Evolutionary conservation across 192 early-diverging fungal species (phyloP), one percentile per base, ranked within the genome.

Genomic region (Backusella psychrophila): DNA sequence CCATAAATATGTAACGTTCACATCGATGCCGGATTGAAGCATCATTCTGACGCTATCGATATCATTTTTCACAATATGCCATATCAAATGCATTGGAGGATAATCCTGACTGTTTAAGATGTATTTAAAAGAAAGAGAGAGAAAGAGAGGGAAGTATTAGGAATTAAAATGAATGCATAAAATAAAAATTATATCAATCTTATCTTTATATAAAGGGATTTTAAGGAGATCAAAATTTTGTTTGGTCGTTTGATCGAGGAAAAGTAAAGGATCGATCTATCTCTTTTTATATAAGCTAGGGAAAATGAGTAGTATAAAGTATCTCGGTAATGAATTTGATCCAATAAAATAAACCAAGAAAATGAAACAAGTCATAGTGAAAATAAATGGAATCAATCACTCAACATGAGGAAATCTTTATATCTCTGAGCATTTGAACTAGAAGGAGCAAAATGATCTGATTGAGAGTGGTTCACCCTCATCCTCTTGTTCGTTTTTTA

Each of bases 1-100:
- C 77, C 86, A 87, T 19, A 73, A 66, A 41, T 85, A 81, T 0
- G 82, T 77, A 19, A 73, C 70, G 65, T 87, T 87, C 14, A 85
- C 84, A 66, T 87, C 84, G 4, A 83, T 74, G n/a, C 84, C 86
- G 0, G 73, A 63, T 33, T 80, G 75, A 12, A 83, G 72, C 15
- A 87, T 70, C 14, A 79, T 74, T 38, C 81, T 66, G 21, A 79
- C 84, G 17, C 69, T 29, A 2, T 36, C 78, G 6, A 85, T 34
- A 33, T 87, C 79, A 71, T 87, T 85, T 14, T 78, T 75, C 1
- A 83, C 71, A 12, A 85, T 83, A 26, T 81, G 69, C 29, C 80
- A 75, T 35, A 83, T 69, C 35, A 87, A 70, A 71, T 85, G 80
- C 86, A 87, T 85, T 36, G 14, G 17, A 7, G 0, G n/a, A 6